Base-by-base conservation (phyloP, 2,329 filamentous ascomycete genomes). In the Aureobasidium zeae region DNA sequence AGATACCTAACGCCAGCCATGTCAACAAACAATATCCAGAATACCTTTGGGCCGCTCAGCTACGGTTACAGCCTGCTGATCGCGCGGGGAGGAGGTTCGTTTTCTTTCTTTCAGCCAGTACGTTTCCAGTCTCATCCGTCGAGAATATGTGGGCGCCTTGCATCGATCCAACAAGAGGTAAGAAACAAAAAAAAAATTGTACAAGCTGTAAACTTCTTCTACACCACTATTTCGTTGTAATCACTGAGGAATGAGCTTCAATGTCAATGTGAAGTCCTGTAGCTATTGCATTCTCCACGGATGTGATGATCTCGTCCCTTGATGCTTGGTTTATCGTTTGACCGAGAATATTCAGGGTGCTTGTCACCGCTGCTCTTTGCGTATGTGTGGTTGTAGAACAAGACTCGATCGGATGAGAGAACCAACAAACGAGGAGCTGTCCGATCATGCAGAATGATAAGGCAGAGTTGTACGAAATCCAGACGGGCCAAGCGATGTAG, bases 321-420 rank as follows among this genome's bases (percentile, higher is more conserved):
- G 35, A 46, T 16, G 25, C 44, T 12, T 46, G 28, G 4, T 28
- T 7, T 4, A 46, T 11, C 2, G 28, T 12, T 10, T 38, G 34
- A 6, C 44, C 44, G 3, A 46, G 29, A 6, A 25, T 35, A 15
- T 21, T n/a, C 11, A 10, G 48, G 48, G 41, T 50, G 45, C n/a
- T 31, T 38, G 9, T 43, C 11, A 15, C 48, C 48, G 4, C 36
- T 32, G 11, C 48, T 34, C 4, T 13, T 20, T 4, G 45, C 36
- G 16, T 50, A 50, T 4, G 42, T 32, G 15, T 30, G 30, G 41
- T 50, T 50, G 21, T 50, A 50, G 11, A 50, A 37, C 15, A 50
- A 6, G 5, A 33, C 21, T 15, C 44, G 45, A 3, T 50, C 45
- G 5, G 16, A 11, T 24, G 36, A 41, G 8, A 50, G 19, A 30